A percentile compares a stretch with the other conserved stretches of the same genome.
Conservation (phyloP, 176 grass and related monocot species). For the Saccharum officinarum region DNA sequence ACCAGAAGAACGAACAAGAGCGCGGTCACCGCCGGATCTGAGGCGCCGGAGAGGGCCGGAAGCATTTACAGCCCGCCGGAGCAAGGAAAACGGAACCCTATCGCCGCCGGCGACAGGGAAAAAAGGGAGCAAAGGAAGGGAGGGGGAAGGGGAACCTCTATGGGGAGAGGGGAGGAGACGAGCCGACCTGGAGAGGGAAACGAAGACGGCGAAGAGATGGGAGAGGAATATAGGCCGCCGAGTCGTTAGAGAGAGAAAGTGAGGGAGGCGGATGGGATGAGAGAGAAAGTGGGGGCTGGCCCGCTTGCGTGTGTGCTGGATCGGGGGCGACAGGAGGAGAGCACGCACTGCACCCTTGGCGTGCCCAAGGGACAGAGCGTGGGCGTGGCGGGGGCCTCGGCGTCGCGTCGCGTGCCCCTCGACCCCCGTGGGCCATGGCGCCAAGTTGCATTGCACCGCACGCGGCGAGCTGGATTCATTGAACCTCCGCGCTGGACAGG, state of each 20-base stretch:
- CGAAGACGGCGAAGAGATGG: not conserved
- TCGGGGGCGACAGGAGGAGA: not conserved
- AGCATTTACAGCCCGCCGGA: conserved; percentile 59
- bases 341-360: not conserved
- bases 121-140: conserved; percentile 4
- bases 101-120: conserved; percentile 50
- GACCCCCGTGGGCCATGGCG: not conserved
- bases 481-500: conserved; percentile 34
- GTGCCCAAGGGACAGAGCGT: conserved; percentile 18
- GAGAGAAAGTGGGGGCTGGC: not conserved
- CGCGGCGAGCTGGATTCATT: conserved; percentile 12
- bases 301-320: not conserved
- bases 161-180: not conserved
- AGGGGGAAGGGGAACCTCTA: not conserved
- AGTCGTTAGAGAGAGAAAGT: not conserved
- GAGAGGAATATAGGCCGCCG: not conserved
- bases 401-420: not conserved
- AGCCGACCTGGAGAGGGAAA: not conserved
- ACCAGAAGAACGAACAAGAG: not conserved
- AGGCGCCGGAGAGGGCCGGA: conserved; percentile 24
- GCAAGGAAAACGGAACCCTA: conserved; percentile 50
- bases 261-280: not conserved
- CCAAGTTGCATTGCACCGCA: not conserved
- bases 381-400: not conserved
- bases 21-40: conserved; percentile 39